phyloP scores from a whole-genome alignment of 306 rosid genomes.

The Sophora flavescens region DNA sequence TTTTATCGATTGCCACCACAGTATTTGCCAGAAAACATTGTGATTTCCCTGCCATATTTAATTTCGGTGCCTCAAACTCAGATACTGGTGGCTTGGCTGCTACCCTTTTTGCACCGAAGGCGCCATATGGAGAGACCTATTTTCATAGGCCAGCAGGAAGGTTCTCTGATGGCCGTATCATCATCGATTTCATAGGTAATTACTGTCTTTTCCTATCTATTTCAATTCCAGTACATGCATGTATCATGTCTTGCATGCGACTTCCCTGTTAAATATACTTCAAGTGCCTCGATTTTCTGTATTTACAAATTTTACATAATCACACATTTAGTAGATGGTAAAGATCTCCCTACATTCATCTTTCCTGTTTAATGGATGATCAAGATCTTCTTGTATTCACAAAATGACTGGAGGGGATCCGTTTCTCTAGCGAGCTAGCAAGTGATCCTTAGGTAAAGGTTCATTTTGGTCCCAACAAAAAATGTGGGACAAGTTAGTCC shows the following conservation, averaged over 20 bases:
- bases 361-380: too few species aligned
- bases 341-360: too few species aligned
- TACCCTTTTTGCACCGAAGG: neutral
- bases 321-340: too few species aligned
- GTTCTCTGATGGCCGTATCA: conserved; percentile 55
- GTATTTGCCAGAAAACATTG: conserved; percentile 28
- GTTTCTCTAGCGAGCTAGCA: too few species aligned
- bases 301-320: too few species aligned
- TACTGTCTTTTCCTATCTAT: neutral
- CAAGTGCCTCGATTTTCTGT: too few species aligned
- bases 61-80: conserved; percentile 60
- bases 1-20: neutral
- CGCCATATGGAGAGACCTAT: conserved; percentile 61
- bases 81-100: conserved; percentile 61
- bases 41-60: conserved; percentile 57
- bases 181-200: conserved; percentile 58
- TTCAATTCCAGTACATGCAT: neutral
- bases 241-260: neutral
- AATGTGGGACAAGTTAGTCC: too few species aligned
- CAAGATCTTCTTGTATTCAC: too few species aligned
- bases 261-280: neutral
- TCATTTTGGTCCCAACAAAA: too few species aligned
- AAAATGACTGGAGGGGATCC: too few species aligned
- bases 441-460: too few species aligned
- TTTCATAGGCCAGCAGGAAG: conserved; percentile 55